Conservation (phyloP, 768 basidiomycete genomes). For the Goffeauzyma gilvescens region DNA sequence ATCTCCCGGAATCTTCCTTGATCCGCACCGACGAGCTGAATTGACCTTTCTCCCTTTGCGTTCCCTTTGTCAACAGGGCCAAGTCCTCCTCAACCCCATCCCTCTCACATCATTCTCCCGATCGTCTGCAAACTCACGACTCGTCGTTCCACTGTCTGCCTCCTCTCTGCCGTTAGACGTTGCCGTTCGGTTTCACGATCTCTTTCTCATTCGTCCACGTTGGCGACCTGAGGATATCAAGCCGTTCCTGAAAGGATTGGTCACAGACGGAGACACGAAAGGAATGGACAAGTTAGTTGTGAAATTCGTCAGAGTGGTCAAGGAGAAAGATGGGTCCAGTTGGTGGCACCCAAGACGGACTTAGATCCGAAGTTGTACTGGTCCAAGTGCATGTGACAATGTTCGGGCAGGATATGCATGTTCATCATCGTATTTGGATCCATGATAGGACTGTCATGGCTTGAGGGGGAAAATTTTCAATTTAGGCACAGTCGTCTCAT, state of each 20-base stretch:
- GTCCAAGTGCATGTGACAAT: too few species aligned
- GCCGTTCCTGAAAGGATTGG: conserved; percentile 65
- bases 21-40: too few species aligned
- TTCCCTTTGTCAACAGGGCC: conserved; percentile 42
- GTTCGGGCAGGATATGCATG: too few species aligned
- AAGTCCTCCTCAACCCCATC: conserved; percentile 42
- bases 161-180: conserved; percentile 59
- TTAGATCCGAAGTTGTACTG: too few species aligned
- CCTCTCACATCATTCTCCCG: conserved; percentile 30
- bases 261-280: conserved; percentile 48
- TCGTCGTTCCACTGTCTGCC: conserved; percentile 56
- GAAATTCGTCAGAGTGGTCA: conserved; percentile 64
- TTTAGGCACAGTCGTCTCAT: conserved; percentile 3
- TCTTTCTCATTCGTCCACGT: conserved; percentile 44
- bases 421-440: too few species aligned
- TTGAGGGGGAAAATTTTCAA: conserved; percentile 8
- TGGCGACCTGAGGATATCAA: conserved; percentile 53
- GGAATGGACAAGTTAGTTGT: conserved; percentile 71
- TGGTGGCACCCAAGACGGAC: conserved; percentile 40
- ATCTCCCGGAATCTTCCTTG: too few species aligned
- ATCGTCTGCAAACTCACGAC: conserved; percentile 11
- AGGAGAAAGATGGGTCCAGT: conserved; percentile 41
- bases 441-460: too few species aligned
- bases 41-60: background rate
- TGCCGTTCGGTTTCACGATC: conserved; percentile 59